Evolutionary conservation across 2,329 filamentous ascomycete species (phyloP).

Genomic region (Dothideomycetidae sp.): DNA sequence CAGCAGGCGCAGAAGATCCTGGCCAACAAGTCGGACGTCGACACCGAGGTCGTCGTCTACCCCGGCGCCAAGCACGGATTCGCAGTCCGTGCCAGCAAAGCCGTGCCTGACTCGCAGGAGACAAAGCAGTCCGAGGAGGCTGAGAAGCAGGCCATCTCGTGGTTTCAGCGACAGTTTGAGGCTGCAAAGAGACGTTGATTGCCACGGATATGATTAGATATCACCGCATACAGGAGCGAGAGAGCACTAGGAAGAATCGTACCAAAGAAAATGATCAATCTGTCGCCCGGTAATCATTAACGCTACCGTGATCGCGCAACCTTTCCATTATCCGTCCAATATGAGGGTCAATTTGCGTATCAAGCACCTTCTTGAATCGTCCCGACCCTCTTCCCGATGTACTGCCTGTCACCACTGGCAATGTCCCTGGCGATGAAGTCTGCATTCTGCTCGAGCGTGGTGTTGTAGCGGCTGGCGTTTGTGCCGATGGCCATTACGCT

Average conservation of each 20-base stretch:
- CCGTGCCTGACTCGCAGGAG: slow-evolving; percentile 19
- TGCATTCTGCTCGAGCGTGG: slow-evolving; percentile 28
- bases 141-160: slow-evolving; percentile 25
- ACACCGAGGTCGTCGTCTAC: slow-evolving; percentile 25
- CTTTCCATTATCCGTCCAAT: no score
- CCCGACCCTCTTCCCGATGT: slow-evolving; percentile 24
- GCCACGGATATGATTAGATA: no score
- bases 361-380: no score
- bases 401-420: slow-evolving; percentile 19
- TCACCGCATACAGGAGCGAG: no score
- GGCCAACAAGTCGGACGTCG: slow-evolving; percentile 9
- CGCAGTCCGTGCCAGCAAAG: slow-evolving; percentile 19
- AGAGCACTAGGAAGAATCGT: no score
- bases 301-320: no score
- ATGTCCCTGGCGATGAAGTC: slow-evolving; percentile 31
- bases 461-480: slow-evolving; percentile 22
- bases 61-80: slow-evolving; percentile 25
- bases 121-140: slow-evolving; percentile 21
- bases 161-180: slow-evolving; percentile 25
- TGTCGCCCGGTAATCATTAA: no score
- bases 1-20: background rate
- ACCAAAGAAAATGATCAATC: no score
- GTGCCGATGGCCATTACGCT: slow-evolving; percentile 18
- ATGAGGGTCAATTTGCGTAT: no score
- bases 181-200: no score